phyloP scores from a whole-genome alignment of 768 basidiomycete genomes.

The Collybia sp. region DNA sequence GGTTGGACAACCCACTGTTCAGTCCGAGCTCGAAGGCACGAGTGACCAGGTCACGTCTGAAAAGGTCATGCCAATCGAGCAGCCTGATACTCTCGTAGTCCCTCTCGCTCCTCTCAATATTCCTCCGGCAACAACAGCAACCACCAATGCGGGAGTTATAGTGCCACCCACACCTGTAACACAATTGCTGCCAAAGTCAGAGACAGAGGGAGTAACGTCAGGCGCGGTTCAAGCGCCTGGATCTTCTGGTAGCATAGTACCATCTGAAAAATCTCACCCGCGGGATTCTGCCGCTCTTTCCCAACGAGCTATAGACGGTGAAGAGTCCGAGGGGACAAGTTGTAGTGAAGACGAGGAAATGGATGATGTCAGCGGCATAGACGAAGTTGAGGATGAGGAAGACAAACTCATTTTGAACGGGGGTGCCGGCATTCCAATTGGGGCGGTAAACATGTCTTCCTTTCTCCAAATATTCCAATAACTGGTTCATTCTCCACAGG shows the following conservation, averaged over 20 bases:
- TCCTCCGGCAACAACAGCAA: neutral
- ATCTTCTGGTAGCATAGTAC: slow-evolving; percentile 52
- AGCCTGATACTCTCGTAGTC: neutral
- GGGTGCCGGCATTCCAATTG: slow-evolving; percentile 92
- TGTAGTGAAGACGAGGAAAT: slow-evolving; percentile 67
- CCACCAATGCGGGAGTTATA: slow-evolving; percentile 23
- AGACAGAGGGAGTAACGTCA: slow-evolving; percentile 87
- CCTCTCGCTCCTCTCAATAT: slow-evolving; percentile 7
- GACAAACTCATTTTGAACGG: slow-evolving; percentile 85
- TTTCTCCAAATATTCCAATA: slow-evolving; percentile 1
- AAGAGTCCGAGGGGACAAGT: slow-evolving; percentile 62
- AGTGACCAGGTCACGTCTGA: neutral
- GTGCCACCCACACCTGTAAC: slow-evolving; percentile 31
- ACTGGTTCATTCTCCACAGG: slow-evolving; percentile 40
- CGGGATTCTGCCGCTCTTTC: slow-evolving; percentile 30
- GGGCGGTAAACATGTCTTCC: slow-evolving; percentile 60
- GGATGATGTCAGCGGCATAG: slow-evolving; percentile 44
- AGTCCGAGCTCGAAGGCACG: too few relatives aligned
- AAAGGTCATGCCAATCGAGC: neutral
- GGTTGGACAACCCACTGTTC: neutral
- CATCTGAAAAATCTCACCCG: slow-evolving; percentile 32
- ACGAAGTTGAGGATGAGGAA: slow-evolving; percentile 83
- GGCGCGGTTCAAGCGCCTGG: slow-evolving; percentile 91
- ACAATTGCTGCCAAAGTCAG: slow-evolving; percentile 49
- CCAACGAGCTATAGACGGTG: slow-evolving; percentile 43